Base-by-base conservation (phyloP, 495 filamentous ascomycete species). In the Penicillium cosmopolitanum region DNA sequence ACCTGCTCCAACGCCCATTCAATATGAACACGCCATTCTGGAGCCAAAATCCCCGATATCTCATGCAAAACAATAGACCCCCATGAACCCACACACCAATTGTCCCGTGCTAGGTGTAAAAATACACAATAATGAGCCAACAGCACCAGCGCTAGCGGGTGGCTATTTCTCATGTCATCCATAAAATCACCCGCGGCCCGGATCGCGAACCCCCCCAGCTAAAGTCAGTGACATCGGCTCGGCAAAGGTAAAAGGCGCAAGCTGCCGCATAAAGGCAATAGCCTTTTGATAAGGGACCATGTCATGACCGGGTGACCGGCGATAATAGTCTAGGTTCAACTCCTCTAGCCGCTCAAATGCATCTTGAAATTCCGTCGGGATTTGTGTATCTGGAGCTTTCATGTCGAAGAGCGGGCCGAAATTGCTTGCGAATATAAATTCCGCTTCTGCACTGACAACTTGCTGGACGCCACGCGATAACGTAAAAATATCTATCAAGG, bases 121-220 rank as follows among this genome's bases (percentile, higher is more conserved):
- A 71, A 65, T 0, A 61, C 61, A 13, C 68, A 68, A 40, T 65
- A 71, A 46, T 71, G 66, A 8, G 68, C 68, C 36, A 66, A 57
- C 8, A 68, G 16, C 12, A 71, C 68, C 28, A 71, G 50, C 1
- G 68, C 61, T 42, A 71, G 48, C 12, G 68, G 66, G 4, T 54
- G 48, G 1, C 36, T 38, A 11, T 21, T 13, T n/a, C 46, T 58
- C 5, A 71, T 23, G n/a, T 62, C 58, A n/a, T 57, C 48, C 15
- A 71, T 36, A 48, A 58, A 71, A 0, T 57, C 43, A 4, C 56
- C 40, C 0, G 61, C 12, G 1, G 51, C 40, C 28, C 63, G 38
- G 10, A 71, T 71, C 12, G 68, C 66, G 63, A 61, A 68, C 0
- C 66, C 68, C 68, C 16, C 13, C 68, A 13, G 56, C 59, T 15